These are phyloP conservation scores for Cordyceps pruinosa DNA, from an alignment of 2,329 filamentous ascomycete species.

Conservation along the genomic window DNA sequence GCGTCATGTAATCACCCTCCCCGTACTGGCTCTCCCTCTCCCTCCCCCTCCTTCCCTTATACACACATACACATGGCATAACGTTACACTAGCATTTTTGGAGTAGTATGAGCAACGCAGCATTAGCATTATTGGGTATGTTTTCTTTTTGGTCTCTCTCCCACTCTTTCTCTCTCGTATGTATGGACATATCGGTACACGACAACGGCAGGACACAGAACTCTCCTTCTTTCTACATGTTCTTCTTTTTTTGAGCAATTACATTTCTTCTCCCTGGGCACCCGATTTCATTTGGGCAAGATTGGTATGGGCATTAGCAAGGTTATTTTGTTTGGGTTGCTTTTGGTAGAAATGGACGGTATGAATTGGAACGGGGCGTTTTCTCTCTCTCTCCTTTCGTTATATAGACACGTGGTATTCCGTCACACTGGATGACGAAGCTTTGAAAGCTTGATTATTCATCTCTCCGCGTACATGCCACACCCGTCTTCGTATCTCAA, in stretches of 20 bases:
- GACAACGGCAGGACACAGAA: slow-evolving; percentile 9
- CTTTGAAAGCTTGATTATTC: neutral
- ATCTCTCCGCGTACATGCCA: too few species aligned
- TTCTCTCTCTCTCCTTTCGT: neutral
- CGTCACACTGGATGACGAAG: neutral
- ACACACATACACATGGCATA: neutral
- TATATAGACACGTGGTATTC: neutral
- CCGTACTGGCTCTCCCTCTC: neutral
- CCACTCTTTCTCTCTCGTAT: neutral
- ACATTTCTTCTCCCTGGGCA: neutral
- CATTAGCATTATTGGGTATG: neutral
- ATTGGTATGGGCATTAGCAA: neutral
- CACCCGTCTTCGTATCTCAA: too few species aligned
- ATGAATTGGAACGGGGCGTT: neutral
- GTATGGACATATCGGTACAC: neutral
- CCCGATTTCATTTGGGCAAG: neutral
- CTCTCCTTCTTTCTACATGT: neutral
- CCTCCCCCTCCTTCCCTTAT: neutral
- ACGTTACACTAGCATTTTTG: neutral
- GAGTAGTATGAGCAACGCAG: neutral
- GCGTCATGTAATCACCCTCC: slow-evolving; percentile 49
- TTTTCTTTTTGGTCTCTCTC: neutral
- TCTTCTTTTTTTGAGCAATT: neutral
- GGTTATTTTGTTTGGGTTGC: neutral
- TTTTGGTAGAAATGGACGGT: neutral